Evolutionary conservation across 495 filamentous ascomycete species (phyloP).

Genomic region (Xylaria scruposa): DNA sequence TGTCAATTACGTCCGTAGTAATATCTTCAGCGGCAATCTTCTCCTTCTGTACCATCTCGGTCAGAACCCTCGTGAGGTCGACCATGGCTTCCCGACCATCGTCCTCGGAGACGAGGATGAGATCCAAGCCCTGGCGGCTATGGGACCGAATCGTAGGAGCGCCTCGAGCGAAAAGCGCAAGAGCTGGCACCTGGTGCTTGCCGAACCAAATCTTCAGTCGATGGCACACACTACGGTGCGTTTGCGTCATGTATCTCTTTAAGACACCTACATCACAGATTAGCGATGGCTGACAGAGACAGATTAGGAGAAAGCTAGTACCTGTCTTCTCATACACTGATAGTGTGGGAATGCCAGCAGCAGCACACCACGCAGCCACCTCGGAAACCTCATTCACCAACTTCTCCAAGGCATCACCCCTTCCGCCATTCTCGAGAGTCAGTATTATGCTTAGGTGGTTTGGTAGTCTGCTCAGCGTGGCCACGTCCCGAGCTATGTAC

Average conservation of each 20-base stretch:
- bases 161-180: constrained; percentile 80
- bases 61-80: constrained; percentile 91
- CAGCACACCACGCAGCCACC: constrained; percentile 87
- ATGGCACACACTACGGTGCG: constrained; percentile 72
- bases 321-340: constrained; percentile 93
- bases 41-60: constrained; percentile 90
- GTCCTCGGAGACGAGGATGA: constrained; percentile 85
- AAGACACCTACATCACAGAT: constrained; percentile 68
- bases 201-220: constrained; percentile 88
- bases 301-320: constrained; percentile 38
- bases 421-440: constrained; percentile 71
- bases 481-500: constrained; percentile 88
- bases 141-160: constrained; percentile 60
- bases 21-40: constrained; percentile 83
- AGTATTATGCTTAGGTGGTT: constrained; percentile 88
- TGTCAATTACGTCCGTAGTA: constrained; percentile 84
- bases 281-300: constrained; percentile 27
- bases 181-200: constrained; percentile 63
- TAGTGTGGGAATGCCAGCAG: constrained; percentile 81
- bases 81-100: constrained; percentile 93
- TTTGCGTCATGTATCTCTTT: constrained; percentile 80
- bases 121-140: constrained; percentile 45
- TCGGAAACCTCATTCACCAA: constrained; percentile 91
- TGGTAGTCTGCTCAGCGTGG: constrained; percentile 71
- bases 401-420: constrained; percentile 72